Conservation (phyloP, 1,284 basidiomycete species). For the Tetrapyrgos nigripes region DNA sequence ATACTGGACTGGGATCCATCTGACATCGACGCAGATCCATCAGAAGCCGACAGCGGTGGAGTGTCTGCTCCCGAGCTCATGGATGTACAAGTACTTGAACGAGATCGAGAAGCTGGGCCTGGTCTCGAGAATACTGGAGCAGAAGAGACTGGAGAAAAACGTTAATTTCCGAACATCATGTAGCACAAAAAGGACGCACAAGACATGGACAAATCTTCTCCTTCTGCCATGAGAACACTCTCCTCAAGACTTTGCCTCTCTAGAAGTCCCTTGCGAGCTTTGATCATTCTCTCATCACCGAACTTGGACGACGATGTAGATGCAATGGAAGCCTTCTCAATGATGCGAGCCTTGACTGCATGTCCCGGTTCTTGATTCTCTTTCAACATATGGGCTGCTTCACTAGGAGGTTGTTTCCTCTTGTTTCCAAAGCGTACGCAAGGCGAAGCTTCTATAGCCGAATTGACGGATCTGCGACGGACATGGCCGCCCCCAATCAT, state of each 20-base stretch:
- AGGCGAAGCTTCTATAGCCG: conserved; percentile 73
- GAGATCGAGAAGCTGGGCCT: conserved; percentile 54
- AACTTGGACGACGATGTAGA: conserved; percentile 67
- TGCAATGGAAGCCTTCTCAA: conserved; percentile 66
- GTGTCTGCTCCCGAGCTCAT: conserved; percentile 71
- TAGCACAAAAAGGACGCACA: conserved; percentile 47
- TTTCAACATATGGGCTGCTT: conserved; percentile 37
- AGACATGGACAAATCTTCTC: conserved; percentile 62
- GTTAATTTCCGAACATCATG: not conserved
- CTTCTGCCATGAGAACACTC: conserved; percentile 63
- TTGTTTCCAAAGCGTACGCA: conserved; percentile 59
- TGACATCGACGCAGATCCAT: conserved; percentile 65
- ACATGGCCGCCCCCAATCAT: conserved; percentile 81
- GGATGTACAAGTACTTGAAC: conserved; percentile 69
- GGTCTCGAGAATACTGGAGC: conserved; percentile 67
- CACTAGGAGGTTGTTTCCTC: conserved; percentile 53
- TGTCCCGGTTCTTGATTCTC: conserved; percentile 10
- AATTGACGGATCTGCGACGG: conserved; percentile 69
- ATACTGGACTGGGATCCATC: conserved; percentile 79
- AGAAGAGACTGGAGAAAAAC: conserved; percentile 42
- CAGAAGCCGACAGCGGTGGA: conserved; percentile 69
- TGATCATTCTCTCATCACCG: conserved; percentile 71
- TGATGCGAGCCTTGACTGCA: conserved; percentile 49
- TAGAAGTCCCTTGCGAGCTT: conserved; percentile 62
- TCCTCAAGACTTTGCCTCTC: conserved; percentile 74